phyloP scores from a whole-genome alignment of 148 eudicot species.

The Pharnaceum exiguum region DNA sequence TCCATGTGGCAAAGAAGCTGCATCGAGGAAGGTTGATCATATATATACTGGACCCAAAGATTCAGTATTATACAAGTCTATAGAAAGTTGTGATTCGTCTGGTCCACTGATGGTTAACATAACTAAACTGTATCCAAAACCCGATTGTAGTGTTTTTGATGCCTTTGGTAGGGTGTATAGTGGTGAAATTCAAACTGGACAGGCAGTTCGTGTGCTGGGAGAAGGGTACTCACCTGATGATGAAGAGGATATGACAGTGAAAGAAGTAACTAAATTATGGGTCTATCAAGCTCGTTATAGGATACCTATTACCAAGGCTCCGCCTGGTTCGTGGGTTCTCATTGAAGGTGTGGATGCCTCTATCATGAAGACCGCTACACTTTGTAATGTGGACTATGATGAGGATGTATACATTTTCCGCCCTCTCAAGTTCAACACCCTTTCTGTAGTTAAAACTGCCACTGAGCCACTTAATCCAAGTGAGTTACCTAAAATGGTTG shows the following conservation, averaged over 20 bases:
- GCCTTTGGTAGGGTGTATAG: constrained; percentile 99
- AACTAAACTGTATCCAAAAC: constrained; percentile 89
- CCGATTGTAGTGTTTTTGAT: constrained; percentile 98
- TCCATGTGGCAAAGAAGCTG: constrained; percentile 89
- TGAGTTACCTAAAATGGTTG: constrained; percentile 98
- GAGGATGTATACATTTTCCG: constrained; percentile 93
- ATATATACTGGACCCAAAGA: constrained; percentile 86
- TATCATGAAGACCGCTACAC: constrained; percentile 97
- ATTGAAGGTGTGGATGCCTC: constrained; percentile 99
- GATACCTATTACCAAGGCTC: constrained; percentile 90
- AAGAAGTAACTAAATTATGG: constrained; percentile 98
- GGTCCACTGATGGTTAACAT: constrained; percentile 94
- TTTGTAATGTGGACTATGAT: constrained; percentile 62
- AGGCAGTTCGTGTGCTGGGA: constrained; percentile 87
- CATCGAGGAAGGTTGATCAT: constrained; percentile 77
- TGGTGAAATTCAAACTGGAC: constrained; percentile 85
- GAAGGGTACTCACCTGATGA: constrained; percentile 99
- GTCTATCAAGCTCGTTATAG: constrained; percentile 97
- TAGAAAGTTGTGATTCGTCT: constrained; percentile 80
- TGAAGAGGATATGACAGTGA: constrained; percentile 98
- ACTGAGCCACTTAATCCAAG: constrained; percentile 99
- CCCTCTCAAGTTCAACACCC: constrained; percentile 94
- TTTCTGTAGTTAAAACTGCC: constrained; percentile 98
- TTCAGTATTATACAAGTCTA: constrained; percentile 63
- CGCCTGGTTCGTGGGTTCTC: constrained; percentile 99